These are phyloP conservation scores for Exophiala sp. DNA, from an alignment of 2,329 filamentous ascomycete genomes.

Conservation along the genomic window DNA sequence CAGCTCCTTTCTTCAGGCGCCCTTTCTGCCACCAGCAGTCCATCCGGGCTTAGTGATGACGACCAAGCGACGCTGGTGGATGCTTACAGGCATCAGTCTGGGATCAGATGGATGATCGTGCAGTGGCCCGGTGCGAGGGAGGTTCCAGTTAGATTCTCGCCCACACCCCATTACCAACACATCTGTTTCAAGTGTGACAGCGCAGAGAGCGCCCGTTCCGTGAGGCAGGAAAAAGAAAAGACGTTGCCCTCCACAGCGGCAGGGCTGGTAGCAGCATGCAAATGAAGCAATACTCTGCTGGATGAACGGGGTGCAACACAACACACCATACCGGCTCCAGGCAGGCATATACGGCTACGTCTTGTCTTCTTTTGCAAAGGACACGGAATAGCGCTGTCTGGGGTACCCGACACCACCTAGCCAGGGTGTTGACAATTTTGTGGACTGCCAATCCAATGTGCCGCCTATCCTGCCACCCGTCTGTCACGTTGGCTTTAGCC, in stretches of 20 bases:
- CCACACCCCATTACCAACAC: slow-evolving; percentile 2
- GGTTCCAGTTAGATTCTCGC: slow-evolving; percentile 18
- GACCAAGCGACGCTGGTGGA: slow-evolving; percentile 14
- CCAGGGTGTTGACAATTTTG: background rate
- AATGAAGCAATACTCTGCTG: background rate
- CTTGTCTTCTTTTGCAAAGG: background rate
- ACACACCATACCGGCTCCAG: background rate
- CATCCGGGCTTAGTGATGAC: slow-evolving; percentile 23
- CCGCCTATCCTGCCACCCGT: background rate
- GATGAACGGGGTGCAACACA: background rate
- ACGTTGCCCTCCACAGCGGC: background rate
- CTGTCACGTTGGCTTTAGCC: background rate
- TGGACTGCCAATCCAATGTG: background rate
- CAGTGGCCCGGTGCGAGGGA: slow-evolving; percentile 10
- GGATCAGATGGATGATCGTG: slow-evolving; percentile 16
- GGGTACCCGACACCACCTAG: background rate
- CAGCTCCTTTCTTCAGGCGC: slow-evolving; percentile 16
- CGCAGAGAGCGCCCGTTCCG: slow-evolving; percentile 5
- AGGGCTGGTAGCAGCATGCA: background rate
- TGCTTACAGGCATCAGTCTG: background rate
- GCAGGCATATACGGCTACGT: background rate
- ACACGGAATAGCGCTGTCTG: slow-evolving; percentile 3
- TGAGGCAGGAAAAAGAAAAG: background rate
- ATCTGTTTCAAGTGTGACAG: slow-evolving; percentile 14
- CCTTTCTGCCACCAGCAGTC: slow-evolving; percentile 16